A percentile compares a stretch with the other conserved stretches of the same genome.
These are phyloP conservation scores for Trichoderma breve DNA, from an alignment of 2,329 filamentous ascomycete species.

Conservation along the genomic window DNA sequence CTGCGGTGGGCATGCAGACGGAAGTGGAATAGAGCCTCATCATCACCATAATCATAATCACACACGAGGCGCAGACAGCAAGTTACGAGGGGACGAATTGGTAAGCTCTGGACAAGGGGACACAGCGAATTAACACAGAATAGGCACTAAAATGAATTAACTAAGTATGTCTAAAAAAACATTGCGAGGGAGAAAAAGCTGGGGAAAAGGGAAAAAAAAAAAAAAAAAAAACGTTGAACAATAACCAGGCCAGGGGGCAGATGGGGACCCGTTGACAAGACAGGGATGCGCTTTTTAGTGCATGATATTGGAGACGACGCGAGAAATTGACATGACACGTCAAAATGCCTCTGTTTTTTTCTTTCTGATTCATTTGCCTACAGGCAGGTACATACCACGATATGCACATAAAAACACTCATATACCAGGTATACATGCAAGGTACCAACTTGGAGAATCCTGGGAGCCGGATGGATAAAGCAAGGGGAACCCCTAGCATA, in stretches of 20 bases:
- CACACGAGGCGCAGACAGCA: not conserved
- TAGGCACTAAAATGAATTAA: not conserved
- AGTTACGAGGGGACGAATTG: not conserved
- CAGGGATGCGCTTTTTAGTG: not conserved
- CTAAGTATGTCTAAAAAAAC: not conserved
- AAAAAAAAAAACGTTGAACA: not conserved
- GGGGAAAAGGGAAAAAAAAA: not conserved
- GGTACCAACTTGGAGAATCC: not conserved
- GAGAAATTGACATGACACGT: constrained; percentile 16
- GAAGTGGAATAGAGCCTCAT: not conserved
- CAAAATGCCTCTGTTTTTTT: not conserved
- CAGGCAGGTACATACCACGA: not conserved
- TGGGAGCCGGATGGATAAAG: not conserved
- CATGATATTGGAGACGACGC: constrained; percentile 6
- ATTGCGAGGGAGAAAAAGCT: not conserved
- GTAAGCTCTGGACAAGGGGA: not conserved
- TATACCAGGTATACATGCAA: not conserved
- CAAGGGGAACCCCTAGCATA: not conserved
- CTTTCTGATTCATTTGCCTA: not conserved
- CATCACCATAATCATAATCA: not conserved
- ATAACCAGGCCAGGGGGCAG: not conserved
- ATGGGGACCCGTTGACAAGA: not conserved
- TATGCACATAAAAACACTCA: not conserved
- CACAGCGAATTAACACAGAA: not conserved
- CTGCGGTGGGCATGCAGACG: not conserved